Conservation (phyloP, 2,329 filamentous ascomycete genomes). For the Penicillium sp. region DNA sequence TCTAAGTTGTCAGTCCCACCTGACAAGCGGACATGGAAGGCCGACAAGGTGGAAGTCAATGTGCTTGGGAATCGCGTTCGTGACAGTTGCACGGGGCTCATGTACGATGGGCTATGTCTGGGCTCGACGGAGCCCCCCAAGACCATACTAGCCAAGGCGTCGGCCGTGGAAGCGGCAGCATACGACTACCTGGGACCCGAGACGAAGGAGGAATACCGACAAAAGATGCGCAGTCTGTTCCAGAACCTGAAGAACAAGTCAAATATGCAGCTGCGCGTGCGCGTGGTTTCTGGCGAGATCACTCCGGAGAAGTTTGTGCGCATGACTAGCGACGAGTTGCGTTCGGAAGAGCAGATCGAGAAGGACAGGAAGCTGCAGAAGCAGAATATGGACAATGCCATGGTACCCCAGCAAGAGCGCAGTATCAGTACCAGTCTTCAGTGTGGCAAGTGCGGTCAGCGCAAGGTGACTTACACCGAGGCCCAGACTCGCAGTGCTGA, state of each 20-base stretch:
- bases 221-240: conserved; percentile 87
- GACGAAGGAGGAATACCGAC: conserved; percentile 67
- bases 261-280: conserved; percentile 69
- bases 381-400: conserved; percentile 96
- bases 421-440: conserved; percentile 81
- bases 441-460: conserved; percentile 88
- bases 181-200: conserved; percentile 66
- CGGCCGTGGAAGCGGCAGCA: conserved; percentile 71
- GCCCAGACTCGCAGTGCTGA: conserved; percentile 93
- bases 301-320: conserved; percentile 66
- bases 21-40: conserved; percentile 74
- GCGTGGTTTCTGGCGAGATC: conserved; percentile 72
- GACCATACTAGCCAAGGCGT: conserved; percentile 60
- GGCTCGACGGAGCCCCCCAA: conserved; percentile 58
- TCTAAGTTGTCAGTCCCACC: conserved; percentile 54
- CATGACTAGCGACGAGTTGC: conserved; percentile 88
- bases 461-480: conserved; percentile 92
- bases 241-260: conserved; percentile 91
- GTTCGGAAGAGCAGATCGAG: conserved; percentile 73
- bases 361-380: conserved; percentile 71
- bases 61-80: conserved; percentile 69
- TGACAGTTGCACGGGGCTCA: conserved; percentile 79
- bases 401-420: conserved; percentile 88
- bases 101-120: conserved; percentile 86
- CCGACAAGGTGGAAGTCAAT: conserved; percentile 72